Evolutionary conservation across 2,329 filamentous ascomycete genomes (phyloP).

Genomic region (Colletotrichum salicis): DNA sequence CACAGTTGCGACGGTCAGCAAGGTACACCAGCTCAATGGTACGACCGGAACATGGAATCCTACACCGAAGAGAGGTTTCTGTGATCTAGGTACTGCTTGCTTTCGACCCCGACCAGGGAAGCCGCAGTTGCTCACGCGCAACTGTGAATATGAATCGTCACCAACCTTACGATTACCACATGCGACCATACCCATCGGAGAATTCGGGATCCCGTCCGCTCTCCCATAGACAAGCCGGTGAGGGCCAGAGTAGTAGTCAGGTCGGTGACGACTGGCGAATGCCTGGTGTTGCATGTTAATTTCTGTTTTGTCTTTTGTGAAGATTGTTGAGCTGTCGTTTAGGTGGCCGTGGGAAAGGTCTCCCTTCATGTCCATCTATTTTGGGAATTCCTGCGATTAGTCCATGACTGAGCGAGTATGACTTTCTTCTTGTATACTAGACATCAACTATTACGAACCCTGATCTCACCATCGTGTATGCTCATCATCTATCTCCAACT

Average conservation of each 20-base stretch:
- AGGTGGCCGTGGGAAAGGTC: no score
- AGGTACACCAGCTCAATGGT: not conserved
- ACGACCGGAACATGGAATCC: not conserved
- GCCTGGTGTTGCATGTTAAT: not conserved
- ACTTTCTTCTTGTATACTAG: no score
- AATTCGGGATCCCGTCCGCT: conserved; percentile 6
- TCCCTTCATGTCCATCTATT: no score
- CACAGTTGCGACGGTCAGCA: not conserved
- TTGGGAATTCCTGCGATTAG: no score
- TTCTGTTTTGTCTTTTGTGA: not conserved
- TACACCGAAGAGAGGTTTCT: not conserved
- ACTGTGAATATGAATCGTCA: not conserved
- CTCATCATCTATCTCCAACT: no score
- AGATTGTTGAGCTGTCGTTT: not conserved
- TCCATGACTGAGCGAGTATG: no score
- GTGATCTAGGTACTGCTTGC: not conserved
- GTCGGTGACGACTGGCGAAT: conserved; percentile 2
- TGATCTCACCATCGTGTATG: no score
- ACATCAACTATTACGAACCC: no score
- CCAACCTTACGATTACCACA: not conserved
- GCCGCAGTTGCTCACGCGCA: not conserved
- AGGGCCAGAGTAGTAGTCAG: conserved; percentile 1
- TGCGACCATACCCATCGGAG: conserved; percentile 4
- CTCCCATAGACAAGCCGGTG: conserved; percentile 3
- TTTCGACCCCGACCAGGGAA: not conserved